Evolutionary conservation across 371 early-diverging fungal species (phyloP), one percentile per base, ranked within the genome.

Genomic region (Syncephalis fuscata): DNA sequence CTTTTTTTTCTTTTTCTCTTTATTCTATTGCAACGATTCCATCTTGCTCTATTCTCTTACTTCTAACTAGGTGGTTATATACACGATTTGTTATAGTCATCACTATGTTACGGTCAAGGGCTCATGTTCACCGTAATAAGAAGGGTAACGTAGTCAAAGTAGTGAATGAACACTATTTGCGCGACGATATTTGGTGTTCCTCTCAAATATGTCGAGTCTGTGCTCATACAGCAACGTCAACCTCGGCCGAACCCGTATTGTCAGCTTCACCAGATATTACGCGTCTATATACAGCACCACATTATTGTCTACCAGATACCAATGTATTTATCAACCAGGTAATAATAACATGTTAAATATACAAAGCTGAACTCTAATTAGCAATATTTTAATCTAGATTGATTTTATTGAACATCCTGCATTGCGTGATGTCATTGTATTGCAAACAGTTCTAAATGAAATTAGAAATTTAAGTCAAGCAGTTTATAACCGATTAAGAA

Each of bases 281-380:
- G 21, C 80, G 80, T 2, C 71, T 67, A 49, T 45, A 52, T 3
- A 69, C 73, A 4, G 51, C 50, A 23, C 76, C 77, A 2, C 89
- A 91, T 56, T 86, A 77, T 51, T 54, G 92, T 39, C 68, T 96
- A 36, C 91, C 92, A 2, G 97, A 96, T 61, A 96, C 97, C 51
- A 96, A 96, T 62, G 82, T 90, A 10, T 82, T 96, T 46, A 80
- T 83, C 58, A 88, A 90, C 64, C 93, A 95, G 71, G 86, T 78
- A 58, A 23, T 48, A 0, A n/a, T 38, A 4, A 15, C 24, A 1
- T 38, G 43, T 40, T 16, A 4, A 16, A 11, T 36, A 25, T 20
- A 26, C 16, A 3, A 40, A 40, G 15, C 15, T 9, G 3, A 40
- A n/a, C 38, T 38, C 16, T 16, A 9, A 43, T 32, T 7, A 4